Conservation (phyloP, 208 protist genomes). For the Leishmania gerbilli region DNA sequence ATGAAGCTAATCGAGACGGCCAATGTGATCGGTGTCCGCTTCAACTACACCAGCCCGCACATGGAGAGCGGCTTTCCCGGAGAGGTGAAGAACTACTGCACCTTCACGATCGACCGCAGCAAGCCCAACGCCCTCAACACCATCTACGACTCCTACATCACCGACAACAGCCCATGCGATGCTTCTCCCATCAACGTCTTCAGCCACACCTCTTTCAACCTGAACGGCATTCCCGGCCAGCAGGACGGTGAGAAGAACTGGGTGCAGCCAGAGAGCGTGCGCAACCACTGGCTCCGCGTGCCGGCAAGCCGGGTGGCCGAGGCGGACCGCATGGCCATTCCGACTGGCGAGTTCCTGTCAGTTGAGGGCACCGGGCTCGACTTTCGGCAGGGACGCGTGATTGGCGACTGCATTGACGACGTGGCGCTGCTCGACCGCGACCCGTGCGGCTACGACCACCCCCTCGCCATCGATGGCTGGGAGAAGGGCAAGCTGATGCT, state of each 20-base stretch:
- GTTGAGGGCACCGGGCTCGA: slow-evolving; percentile 38
- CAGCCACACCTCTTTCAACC: slow-evolving; percentile 70
- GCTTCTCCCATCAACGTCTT: slow-evolving; percentile 52
- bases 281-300: slow-evolving; percentile 49
- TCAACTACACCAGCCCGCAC: slow-evolving; percentile 40
- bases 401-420: slow-evolving; percentile 50
- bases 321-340: slow-evolving; percentile 37
- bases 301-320: slow-evolving; percentile 35
- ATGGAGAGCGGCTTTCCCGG: slow-evolving; percentile 70
- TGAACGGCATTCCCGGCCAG: slow-evolving; percentile 52
- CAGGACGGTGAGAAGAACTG: slow-evolving; percentile 21
- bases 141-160: slow-evolving; percentile 39
- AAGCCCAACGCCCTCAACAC: slow-evolving; percentile 37
- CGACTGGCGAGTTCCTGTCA: slow-evolving; percentile 43
- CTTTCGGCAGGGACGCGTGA: slow-evolving; percentile 35
- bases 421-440: slow-evolving; percentile 36
- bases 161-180: slow-evolving; percentile 38
- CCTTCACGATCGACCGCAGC: slow-evolving; percentile 48
- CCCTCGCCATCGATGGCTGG: slow-evolving; percentile 44
- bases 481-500: slow-evolving; percentile 38
- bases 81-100: slow-evolving; percentile 45
- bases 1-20: slow-evolving; percentile 29
- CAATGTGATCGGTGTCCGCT: slow-evolving; percentile 29
- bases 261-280: slow-evolving; percentile 33
- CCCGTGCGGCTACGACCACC: slow-evolving; percentile 67